Percentiles rank a stretch among this genome's conserved stretches.
phyloP scores from a whole-genome alignment of 192 early-diverging fungal species.

The Linnemannia schmuckeri region DNA sequence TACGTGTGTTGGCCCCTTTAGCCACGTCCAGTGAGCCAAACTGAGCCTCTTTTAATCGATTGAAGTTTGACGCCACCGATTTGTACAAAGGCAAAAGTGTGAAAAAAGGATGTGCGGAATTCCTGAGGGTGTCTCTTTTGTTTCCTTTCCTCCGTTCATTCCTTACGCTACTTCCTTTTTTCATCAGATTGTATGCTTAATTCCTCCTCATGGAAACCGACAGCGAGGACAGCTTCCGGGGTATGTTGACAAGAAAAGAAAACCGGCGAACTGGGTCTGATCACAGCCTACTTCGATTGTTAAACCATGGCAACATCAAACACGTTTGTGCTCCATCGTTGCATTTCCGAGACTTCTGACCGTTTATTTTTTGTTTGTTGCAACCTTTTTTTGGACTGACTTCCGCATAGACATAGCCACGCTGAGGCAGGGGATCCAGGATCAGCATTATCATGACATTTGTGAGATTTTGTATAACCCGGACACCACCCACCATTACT shows the following conservation, averaged over 20 bases:
- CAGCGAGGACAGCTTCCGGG: constrained; percentile 31
- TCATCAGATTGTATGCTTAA: neutral
- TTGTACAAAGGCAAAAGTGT: neutral
- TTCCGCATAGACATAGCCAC: neutral
- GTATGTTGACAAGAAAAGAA: constrained; percentile 1
- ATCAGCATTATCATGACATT: constrained; percentile 36
- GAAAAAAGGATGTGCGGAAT: neutral
- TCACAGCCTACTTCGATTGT: no score
- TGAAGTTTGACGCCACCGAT: neutral
- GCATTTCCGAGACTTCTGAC: neutral
- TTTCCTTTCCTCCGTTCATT: neutral
- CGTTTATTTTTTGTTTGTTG: neutral
- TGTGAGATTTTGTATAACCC: constrained; percentile 37
- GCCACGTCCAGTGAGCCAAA: neutral
- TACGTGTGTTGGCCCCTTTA: neutral
- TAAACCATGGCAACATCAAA: no score
- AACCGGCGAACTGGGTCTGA: no score
- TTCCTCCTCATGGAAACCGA: constrained; percentile 21
- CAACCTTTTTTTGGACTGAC: neutral
- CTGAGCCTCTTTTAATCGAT: neutral
- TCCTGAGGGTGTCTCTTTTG: neutral
- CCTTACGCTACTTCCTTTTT: neutral
- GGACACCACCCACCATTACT: constrained; percentile 42
- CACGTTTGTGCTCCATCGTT: no score
- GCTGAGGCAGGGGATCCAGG: constrained; percentile 36